These are phyloP conservation scores for Ustilago sp. DNA, from an alignment of 1,284 basidiomycete species.

Conservation along the genomic window DNA sequence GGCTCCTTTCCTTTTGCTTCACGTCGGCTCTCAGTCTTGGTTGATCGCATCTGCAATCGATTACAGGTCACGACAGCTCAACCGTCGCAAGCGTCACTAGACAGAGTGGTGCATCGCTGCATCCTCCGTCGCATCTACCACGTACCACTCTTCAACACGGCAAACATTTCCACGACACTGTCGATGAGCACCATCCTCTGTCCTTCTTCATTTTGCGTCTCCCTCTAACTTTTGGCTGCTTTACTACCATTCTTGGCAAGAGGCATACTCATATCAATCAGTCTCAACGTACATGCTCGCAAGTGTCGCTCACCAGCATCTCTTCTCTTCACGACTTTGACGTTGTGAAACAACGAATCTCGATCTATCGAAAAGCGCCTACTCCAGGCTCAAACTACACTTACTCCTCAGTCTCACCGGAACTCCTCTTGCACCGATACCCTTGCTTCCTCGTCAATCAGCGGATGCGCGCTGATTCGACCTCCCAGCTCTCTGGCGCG, in stretches of 20 bases:
- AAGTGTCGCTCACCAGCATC: not conserved
- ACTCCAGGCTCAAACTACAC: not conserved
- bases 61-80: not conserved
- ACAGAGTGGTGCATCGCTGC: not conserved
- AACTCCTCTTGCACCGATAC: conserved; percentile 2
- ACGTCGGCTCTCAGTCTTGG: not conserved
- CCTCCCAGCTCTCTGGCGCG: conserved; percentile 22
- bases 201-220: not conserved
- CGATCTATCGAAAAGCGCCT: not conserved
- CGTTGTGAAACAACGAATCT: no score
- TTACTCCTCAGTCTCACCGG: not conserved
- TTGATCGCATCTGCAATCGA: not conserved
- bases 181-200: not conserved
- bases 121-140: not conserved
- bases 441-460: conserved; percentile 15
- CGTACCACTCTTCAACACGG: no score
- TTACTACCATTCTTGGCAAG: not conserved
- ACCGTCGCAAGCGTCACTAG: not conserved
- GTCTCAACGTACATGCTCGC: not conserved
- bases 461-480: conserved; percentile 37
- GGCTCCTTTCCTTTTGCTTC: not conserved
- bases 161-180: not conserved
- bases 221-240: not conserved
- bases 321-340: no score
- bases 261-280: not conserved